A percentile compares a stretch with the other conserved stretches of the same genome.
Evolutionary conservation across 2,329 filamentous ascomycete species (phyloP).

Genomic region (Epichloe glyceriae): DNA sequence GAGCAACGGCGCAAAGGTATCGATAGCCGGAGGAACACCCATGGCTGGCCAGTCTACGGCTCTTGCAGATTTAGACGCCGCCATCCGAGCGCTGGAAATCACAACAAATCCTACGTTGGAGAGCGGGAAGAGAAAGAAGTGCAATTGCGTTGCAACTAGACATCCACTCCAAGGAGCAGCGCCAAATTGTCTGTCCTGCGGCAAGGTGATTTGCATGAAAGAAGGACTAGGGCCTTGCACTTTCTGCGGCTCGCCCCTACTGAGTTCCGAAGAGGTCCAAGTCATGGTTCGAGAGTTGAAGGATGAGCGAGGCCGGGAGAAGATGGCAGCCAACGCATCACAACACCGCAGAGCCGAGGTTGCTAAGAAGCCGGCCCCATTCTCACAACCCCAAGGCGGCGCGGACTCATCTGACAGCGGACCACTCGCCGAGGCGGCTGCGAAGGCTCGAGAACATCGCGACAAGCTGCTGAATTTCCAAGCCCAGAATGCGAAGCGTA

Average conservation of each 20-base stretch:
- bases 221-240: constrained; percentile 92
- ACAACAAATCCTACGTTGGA: constrained; percentile 69
- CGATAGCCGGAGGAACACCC: constrained; percentile 61
- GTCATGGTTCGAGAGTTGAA: constrained; percentile 74
- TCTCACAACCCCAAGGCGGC: constrained; percentile 33
- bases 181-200: constrained; percentile 84
- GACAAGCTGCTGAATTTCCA: constrained; percentile 75
- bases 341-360: constrained; percentile 54
- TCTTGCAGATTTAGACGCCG: constrained; percentile 59
- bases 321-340: constrained; percentile 68
- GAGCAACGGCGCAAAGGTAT: constrained; percentile 48
- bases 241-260: constrained; percentile 65
- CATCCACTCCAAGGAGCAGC: constrained; percentile 85
- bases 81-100: constrained; percentile 82
- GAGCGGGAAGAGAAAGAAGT: constrained; percentile 47
- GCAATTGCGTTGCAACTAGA: constrained; percentile 76
- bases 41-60: constrained; percentile 73
- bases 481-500: constrained; percentile 71
- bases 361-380: constrained; percentile 45
- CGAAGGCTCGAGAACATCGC: constrained; percentile 62
- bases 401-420: constrained; percentile 16
- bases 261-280: constrained; percentile 63
- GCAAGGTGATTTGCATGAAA: constrained; percentile 89
- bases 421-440: constrained; percentile 43
- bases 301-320: constrained; percentile 76